Conservation (phyloP, 2,329 filamentous ascomycete genomes). For the Aspergillus calidoustus region DNA sequence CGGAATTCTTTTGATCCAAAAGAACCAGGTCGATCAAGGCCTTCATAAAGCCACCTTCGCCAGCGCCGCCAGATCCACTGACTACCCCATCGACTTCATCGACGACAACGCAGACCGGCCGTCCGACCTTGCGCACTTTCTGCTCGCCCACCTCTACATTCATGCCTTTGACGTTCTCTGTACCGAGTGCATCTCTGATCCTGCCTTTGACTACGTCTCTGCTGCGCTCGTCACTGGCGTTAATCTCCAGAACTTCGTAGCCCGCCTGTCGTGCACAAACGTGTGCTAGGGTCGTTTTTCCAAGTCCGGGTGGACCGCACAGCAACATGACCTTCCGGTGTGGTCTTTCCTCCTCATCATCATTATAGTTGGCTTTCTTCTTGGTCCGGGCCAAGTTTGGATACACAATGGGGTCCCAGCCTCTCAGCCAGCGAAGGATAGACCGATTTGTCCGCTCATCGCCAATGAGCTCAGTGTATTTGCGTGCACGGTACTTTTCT, state of each 20-base stretch:
- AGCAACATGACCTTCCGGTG: slow-evolving; percentile 89
- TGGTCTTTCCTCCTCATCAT: slow-evolving; percentile 69
- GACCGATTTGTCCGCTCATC: slow-evolving; percentile 91
- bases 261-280: slow-evolving; percentile 94
- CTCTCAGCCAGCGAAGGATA: slow-evolving; percentile 91
- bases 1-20: slow-evolving; percentile 80
- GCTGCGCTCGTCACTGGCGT: slow-evolving; percentile 94
- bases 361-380: slow-evolving; percentile 46
- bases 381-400: slow-evolving; percentile 71
- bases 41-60: slow-evolving; percentile 94
- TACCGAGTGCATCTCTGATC: slow-evolving; percentile 89
- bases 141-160: slow-evolving; percentile 53
- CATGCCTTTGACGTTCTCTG: slow-evolving; percentile 82
- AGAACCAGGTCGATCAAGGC: slow-evolving; percentile 89
- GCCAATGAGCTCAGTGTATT: slow-evolving; percentile 90
- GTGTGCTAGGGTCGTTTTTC: slow-evolving; percentile 95
- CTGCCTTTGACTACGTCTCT: slow-evolving; percentile 86
- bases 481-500: slow-evolving; percentile 92
- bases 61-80: slow-evolving; percentile 72
- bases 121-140: slow-evolving; percentile 71
- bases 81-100: slow-evolving; percentile 97
- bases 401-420: slow-evolving; percentile 92
- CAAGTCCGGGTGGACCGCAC: slow-evolving; percentile 88
- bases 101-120: slow-evolving; percentile 89
- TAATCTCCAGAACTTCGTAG: slow-evolving; percentile 96